These are phyloP conservation scores for Paracorniculantispora psalliotae DNA, from an alignment of 2,329 filamentous ascomycete species.

Conservation along the genomic window DNA sequence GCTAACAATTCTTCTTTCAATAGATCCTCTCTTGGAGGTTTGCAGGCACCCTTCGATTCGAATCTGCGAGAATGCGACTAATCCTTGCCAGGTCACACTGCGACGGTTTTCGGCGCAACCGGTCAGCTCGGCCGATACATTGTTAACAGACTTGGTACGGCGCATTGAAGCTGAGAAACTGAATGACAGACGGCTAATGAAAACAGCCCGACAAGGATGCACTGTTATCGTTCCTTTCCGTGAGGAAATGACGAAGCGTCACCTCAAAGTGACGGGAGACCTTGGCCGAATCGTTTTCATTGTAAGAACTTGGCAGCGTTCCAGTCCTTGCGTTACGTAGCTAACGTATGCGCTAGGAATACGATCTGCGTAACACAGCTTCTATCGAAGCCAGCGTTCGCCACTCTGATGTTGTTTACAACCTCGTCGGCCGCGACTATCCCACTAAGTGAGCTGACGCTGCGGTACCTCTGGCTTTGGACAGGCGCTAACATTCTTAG, in stretches of 20 bases:
- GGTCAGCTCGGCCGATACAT: slow-evolving; percentile 96
- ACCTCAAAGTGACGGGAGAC: slow-evolving; percentile 94
- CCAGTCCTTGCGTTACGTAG: neutral
- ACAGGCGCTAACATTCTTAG: slow-evolving; percentile 42
- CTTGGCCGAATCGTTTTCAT: slow-evolving; percentile 84
- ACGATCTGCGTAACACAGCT: slow-evolving; percentile 86
- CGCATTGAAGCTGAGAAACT: neutral
- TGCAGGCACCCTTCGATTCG: slow-evolving; percentile 17
- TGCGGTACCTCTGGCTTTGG: slow-evolving; percentile 18
- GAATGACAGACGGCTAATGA: slow-evolving; percentile 19
- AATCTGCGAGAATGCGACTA: slow-evolving; percentile 20
- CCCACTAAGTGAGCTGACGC: slow-evolving; percentile 78
- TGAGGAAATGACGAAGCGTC: slow-evolving; percentile 96
- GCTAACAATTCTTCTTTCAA: slow-evolving; percentile 27
- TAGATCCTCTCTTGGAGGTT: slow-evolving; percentile 85
- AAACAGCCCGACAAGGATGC: slow-evolving; percentile 79
- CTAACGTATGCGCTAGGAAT: slow-evolving; percentile 58
- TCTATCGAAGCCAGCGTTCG: slow-evolving; percentile 96
- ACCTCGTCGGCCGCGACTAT: slow-evolving; percentile 89
- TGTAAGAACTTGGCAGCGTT: slow-evolving; percentile 41
- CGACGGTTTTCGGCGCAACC: slow-evolving; percentile 95
- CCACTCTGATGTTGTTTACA: slow-evolving; percentile 97
- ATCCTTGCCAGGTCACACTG: slow-evolving; percentile 69
- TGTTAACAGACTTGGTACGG: slow-evolving; percentile 79
- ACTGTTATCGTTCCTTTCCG: slow-evolving; percentile 90